Evolutionary conservation across 768 basidiomycete species (phyloP).

Genomic region (Postia placenta): DNA sequence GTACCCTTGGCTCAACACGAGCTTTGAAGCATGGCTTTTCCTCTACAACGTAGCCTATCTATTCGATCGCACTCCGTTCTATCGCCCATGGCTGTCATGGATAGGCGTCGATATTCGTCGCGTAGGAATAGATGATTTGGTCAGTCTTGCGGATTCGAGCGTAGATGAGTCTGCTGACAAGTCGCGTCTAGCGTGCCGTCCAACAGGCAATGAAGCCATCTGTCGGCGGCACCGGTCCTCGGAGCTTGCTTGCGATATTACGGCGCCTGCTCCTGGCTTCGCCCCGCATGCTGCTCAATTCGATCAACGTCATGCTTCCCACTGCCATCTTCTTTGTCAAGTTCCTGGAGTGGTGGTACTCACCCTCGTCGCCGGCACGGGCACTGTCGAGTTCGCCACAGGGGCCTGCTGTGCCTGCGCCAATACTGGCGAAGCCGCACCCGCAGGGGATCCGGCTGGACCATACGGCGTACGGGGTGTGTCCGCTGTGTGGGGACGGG

Average conservation of each 20-base stretch:
- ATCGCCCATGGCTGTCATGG: conserved; percentile 89
- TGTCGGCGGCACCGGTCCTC: conserved; percentile 18
- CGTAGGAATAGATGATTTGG: conserved; percentile 72
- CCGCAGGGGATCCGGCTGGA: conserved; percentile 65
- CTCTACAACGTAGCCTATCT: conserved; percentile 84
- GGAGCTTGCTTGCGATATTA: conserved; percentile 37
- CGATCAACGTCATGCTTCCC: conserved; percentile 72
- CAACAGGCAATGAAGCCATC: conserved; percentile 15
- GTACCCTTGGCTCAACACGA: conserved; percentile 80
- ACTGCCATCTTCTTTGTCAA: conserved; percentile 93
- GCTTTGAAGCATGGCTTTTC: conserved; percentile 79
- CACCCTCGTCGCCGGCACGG: conserved; percentile 81
- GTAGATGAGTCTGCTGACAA: background rate
- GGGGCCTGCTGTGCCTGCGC: conserved; percentile 73
- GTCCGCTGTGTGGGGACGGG: conserved; percentile 68
- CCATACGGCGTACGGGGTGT: conserved; percentile 64
- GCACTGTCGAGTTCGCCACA: conserved; percentile 55
- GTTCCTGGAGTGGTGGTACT: conserved; percentile 99
- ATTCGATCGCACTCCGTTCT: conserved; percentile 79
- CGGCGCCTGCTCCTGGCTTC: conserved; percentile 43
- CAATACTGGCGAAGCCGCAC: conserved; percentile 68
- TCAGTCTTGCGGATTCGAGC: conserved; percentile 29
- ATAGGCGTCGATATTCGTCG: conserved; percentile 80
- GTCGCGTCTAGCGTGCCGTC: conserved; percentile 19
- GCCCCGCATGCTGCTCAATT: conserved; percentile 67